Percentiles rank a stretch among this genome's conserved stretches.
These are phyloP conservation scores for Volvox reticuliferus DNA, from an alignment of 139 green algal species.

Conservation along the genomic window DNA sequence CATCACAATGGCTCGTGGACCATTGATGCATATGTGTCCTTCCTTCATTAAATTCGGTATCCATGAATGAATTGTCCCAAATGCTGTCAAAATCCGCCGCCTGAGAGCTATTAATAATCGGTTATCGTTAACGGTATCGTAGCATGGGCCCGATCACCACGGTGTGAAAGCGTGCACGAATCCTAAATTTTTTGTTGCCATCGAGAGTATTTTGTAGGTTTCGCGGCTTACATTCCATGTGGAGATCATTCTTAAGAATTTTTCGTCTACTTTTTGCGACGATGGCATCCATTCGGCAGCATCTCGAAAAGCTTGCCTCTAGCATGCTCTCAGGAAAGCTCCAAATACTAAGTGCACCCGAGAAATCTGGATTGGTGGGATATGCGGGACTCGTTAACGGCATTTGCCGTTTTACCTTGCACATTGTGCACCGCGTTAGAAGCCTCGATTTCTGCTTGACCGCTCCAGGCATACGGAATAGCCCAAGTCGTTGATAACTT, in stretches of 20 bases:
- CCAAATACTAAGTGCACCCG: not conserved
- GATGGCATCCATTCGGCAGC: constrained; percentile 11
- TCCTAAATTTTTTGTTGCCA: too few species aligned
- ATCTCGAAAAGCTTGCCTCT: not conserved
- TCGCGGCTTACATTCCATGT: not conserved
- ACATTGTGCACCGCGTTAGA: too few species aligned
- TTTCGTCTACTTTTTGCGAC: not conserved
- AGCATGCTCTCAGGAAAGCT: not conserved
- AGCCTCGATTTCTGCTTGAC: not conserved
- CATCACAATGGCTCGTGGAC: too few species aligned
- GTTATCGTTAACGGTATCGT: too few species aligned
- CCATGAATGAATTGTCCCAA: too few species aligned
- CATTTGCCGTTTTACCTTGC: not conserved
- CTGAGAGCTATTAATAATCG: too few species aligned
- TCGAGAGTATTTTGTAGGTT: too few species aligned
- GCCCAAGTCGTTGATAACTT: constrained; percentile 21
- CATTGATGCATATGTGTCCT: too few species aligned
- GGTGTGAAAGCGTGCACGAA: too few species aligned
- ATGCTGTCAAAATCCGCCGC: too few species aligned
- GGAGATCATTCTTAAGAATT: not conserved
- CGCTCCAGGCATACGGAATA: constrained; percentile 35
- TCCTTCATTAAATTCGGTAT: too few species aligned
- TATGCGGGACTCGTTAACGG: not conserved
- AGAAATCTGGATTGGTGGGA: not conserved
- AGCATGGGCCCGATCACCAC: too few species aligned